phyloP scores from a whole-genome alignment of 1,139 yeast species.

The Pichia inconspicua region DNA sequence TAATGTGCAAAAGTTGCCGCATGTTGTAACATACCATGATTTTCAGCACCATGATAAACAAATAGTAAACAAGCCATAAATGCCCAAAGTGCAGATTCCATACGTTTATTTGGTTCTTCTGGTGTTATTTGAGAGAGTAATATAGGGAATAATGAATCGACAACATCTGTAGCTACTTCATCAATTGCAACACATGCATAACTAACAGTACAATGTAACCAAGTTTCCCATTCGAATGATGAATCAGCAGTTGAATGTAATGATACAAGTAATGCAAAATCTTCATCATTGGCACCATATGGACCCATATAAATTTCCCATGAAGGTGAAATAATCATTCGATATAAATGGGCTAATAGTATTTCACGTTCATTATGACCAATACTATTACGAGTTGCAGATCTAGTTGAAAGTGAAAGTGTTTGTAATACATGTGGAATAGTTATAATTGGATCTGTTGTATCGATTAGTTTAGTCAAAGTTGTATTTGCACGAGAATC shows the following conservation, averaged over 20 bases:
- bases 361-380: conserved; percentile 44
- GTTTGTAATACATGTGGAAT: conserved; percentile 27
- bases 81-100: conserved; percentile 31
- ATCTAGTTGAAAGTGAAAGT: conserved; percentile 28
- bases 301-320: conserved; percentile 26
- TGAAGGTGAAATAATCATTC: conserved; percentile 34
- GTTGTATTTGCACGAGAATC: conserved; percentile 24
- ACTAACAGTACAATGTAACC: conserved; percentile 36
- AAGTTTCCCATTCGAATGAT: conserved; percentile 32
- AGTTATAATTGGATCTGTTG: conserved; percentile 16
- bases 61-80: conserved; percentile 38
- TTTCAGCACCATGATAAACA: conserved; percentile 42
- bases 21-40: conserved; percentile 43
- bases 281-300: conserved; percentile 10
- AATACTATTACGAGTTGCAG: conserved; percentile 33
- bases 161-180: conserved; percentile 41
- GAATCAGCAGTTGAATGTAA: conserved; percentile 22
- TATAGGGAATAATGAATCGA: conserved; percentile 34
- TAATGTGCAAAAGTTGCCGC: conserved; percentile 30
- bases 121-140: conserved; percentile 22
- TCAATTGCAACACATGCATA: conserved; percentile 43
- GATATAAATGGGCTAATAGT: conserved; percentile 44
- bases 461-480: conserved; percentile 21
- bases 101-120: conserved; percentile 6
- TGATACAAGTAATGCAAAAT: conserved; percentile 26